These are phyloP conservation scores for Cymbopogon citratus DNA, from an alignment of 176 grass and related monocot species.

Conservation along the genomic window DNA sequence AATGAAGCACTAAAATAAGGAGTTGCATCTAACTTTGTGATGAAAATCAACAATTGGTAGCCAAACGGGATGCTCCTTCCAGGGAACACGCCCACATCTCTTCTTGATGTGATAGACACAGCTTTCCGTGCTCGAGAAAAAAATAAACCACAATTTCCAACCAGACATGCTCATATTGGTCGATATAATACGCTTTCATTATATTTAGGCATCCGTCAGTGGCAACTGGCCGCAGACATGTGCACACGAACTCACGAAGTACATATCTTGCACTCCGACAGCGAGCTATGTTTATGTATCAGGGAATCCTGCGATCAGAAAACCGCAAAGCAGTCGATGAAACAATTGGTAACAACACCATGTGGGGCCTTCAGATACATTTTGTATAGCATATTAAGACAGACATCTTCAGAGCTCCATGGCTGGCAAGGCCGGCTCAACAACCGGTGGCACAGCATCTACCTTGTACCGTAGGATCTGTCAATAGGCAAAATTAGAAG, in stretches of 20 bases:
- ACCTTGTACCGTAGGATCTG: conserved; percentile 93
- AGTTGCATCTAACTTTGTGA: no score
- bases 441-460: conserved; percentile 74
- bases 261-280: conserved; percentile 12
- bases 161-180: not conserved
- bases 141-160: not conserved
- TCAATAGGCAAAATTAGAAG: conserved; percentile 15
- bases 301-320: conserved; percentile 12
- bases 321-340: not conserved
- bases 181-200: not conserved
- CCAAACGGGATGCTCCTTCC: not conserved
- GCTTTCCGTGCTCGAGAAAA: not conserved
- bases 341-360: conserved; percentile 35
- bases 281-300: not conserved
- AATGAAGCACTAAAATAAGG: no score
- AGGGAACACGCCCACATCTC: not conserved
- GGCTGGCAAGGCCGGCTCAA: conserved; percentile 13
- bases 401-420: conserved; percentile 19
- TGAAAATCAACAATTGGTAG: not conserved
- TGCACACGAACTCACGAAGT: not conserved
- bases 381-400: not conserved
- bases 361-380: conserved; percentile 9
- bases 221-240: conserved; percentile 4
- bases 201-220: conserved; percentile 9
- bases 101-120: not conserved